Conservation (phyloP, 1,284 basidiomycete species). For the Moniliophthora roreri region DNA sequence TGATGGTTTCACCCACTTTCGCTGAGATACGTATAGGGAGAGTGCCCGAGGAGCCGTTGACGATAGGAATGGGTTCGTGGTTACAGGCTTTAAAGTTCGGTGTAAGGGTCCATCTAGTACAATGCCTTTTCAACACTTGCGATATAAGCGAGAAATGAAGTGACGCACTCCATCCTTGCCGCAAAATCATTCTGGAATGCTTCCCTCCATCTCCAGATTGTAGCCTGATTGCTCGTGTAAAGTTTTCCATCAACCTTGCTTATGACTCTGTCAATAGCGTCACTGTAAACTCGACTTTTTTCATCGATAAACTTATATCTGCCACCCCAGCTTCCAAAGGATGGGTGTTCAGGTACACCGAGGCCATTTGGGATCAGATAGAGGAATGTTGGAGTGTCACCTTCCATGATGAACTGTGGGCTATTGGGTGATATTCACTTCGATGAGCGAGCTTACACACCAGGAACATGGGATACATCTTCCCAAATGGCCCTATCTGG, state of each 20-base stretch:
- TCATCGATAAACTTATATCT: conserved; percentile 1
- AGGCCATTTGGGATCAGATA: conserved; percentile 7
- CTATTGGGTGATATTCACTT: background rate
- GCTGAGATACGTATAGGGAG: background rate
- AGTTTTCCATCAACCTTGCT: conserved; percentile 3
- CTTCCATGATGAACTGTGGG: conserved; percentile 7
- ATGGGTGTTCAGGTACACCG: background rate
- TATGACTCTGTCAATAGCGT: conserved; percentile 2
- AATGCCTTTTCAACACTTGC: background rate
- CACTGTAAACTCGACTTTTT: background rate
- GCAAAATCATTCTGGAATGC: conserved; percentile 13
- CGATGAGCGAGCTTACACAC: too few species aligned
- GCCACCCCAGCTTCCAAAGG: conserved; percentile 6
- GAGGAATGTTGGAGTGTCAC: conserved; percentile 8
- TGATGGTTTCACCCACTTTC: background rate
- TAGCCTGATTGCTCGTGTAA: conserved; percentile 5
- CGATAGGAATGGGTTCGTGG: conserved; percentile 5
- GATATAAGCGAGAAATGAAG: background rate
- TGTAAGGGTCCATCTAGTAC: conserved; percentile 6
- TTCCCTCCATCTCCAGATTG: conserved; percentile 10
- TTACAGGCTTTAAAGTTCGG: conserved; percentile 1
- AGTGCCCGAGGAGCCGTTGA: background rate
- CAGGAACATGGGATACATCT: background rate
- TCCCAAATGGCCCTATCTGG: conserved; percentile 1
- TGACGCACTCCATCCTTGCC: conserved; percentile 7